Conservation (phyloP, 495 filamentous ascomycete genomes). For the Hypoxylon perforatum region DNA sequence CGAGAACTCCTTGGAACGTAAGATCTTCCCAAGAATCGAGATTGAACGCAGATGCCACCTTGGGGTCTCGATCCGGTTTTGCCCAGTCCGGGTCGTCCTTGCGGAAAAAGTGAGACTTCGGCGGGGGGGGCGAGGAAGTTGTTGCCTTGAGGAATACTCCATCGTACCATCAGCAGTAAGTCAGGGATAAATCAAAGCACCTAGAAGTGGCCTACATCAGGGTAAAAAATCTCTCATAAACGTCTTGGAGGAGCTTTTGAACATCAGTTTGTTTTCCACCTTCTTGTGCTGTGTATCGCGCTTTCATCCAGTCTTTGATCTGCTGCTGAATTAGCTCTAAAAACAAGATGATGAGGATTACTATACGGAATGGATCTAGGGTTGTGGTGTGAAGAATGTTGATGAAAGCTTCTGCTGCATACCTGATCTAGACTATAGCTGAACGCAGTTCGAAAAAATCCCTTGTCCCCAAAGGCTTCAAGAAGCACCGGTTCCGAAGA, state of each 20-base stretch:
- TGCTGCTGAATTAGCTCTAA: not conserved
- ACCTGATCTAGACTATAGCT: not conserved
- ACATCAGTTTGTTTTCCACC: not conserved
- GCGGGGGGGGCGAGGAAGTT: not conserved
- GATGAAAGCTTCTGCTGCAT: not conserved
- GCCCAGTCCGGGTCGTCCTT: not conserved
- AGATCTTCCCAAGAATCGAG: not conserved
- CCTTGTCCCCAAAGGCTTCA: slow-evolving; percentile 7
- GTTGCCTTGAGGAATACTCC: not conserved
- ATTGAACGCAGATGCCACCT: not conserved
- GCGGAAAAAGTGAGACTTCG: slow-evolving; percentile 1
- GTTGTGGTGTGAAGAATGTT: not conserved
- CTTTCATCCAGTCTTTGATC: slow-evolving; percentile 1
- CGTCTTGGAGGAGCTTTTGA: not conserved
- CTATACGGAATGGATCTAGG: slow-evolving; percentile 1
- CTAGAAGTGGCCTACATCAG: not conserved
- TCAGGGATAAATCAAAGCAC: not conserved
- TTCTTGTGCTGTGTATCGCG: not conserved
- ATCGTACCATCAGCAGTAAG: slow-evolving; percentile 1
- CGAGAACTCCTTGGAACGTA: not conserved
- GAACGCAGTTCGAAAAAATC: slow-evolving; percentile 1
- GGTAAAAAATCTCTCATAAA: not conserved
- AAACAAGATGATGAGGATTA: not conserved
- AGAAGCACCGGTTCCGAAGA: not conserved
- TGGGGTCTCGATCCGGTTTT: not conserved